These are phyloP conservation scores for Eragrostis tef DNA, from an alignment of 202 grass and related monocot genomes.

Conservation along the genomic window DNA sequence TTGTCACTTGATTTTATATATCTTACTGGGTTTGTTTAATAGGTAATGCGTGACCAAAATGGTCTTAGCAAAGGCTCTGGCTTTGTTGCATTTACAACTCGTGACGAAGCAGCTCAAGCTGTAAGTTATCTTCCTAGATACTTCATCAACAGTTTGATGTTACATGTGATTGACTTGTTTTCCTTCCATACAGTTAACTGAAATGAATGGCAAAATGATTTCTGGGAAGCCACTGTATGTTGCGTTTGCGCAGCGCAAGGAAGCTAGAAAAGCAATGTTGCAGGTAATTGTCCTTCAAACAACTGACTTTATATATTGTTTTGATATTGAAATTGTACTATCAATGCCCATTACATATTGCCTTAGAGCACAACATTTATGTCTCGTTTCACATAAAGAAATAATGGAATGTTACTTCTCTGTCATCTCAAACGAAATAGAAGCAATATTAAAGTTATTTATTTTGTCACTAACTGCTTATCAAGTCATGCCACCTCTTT, in stretches of 20 bases:
- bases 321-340: conserved; percentile 2
- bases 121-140: conserved; percentile 61
- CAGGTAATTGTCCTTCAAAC: conserved; percentile 55
- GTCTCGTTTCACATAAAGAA: not conserved
- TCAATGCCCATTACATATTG: not conserved
- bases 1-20: conserved; percentile 28
- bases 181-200: conserved; percentile 59
- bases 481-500: not conserved
- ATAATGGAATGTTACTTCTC: not conserved
- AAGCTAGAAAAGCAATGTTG: conserved; percentile 82
- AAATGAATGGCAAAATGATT: conserved; percentile 95
- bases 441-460: conserved; percentile 1
- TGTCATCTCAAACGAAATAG: not conserved
- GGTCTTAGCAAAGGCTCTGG: conserved; percentile 86
- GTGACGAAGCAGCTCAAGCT: conserved; percentile 75
- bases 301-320: not conserved
- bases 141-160: not conserved
- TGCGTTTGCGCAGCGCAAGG: conserved; percentile 84
- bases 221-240: conserved; percentile 89
- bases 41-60: conserved; percentile 89
- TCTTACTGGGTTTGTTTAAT: conserved; percentile 45
- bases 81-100: conserved; percentile 78
- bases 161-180: conserved; percentile 20
- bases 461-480: not conserved
- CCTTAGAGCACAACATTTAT: conserved; percentile 14